Base-by-base conservation (phyloP, 1,284 basidiomycete species). In the Stereum hirsutum region DNA sequence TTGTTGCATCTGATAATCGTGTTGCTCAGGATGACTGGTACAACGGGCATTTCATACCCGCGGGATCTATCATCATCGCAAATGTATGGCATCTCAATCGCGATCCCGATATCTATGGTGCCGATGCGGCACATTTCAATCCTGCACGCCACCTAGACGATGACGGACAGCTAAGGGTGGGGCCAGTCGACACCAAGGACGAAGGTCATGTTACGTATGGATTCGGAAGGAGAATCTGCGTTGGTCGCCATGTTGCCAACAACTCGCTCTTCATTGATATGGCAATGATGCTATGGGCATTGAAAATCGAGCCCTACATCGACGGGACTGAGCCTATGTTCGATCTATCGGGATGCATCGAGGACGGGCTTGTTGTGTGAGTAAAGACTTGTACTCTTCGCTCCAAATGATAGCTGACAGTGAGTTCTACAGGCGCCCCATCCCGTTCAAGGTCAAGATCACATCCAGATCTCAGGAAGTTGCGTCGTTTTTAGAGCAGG, bases 31-130 rank as follows among this genome's bases (percentile, higher is more conserved):
- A 54, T 27, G 49, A 53, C 39, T 40, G 44, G 10, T 57, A 52
- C 23, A 45, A 49, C 6, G 54, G 54, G 1, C 48, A 51, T 27
- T 46, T 48, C 27, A 57, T 57, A 14, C 57, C 57, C 1, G 50
- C 49, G 33, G 52, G 51, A 4, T 42, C 55, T 2, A 33, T 49
- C 12, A 32, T 54, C 2, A 31, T 53, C 5, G 41, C 39, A 2
- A 55, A 54, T 30, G 36, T 46, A 4, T 52, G 48, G 51, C 15
- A 39, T 11, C 32, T 44, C 44, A 42, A 45, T 27, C 28, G 28
- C 25, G 30, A 45, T 20, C 36, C 43, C 5, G 23, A 35, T 10
- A 33, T 44, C 23, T 47, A 42, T 25, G 46, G 46, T 11, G 23
- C 11, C 7, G 39, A 45, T 21, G 42, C 36, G 11, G 32, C 6